Evolutionary conservation across 805 yeast species (phyloP), one percentile per base, ranked within the genome.

Genomic region (Yarrowia phangngaensis): DNA sequence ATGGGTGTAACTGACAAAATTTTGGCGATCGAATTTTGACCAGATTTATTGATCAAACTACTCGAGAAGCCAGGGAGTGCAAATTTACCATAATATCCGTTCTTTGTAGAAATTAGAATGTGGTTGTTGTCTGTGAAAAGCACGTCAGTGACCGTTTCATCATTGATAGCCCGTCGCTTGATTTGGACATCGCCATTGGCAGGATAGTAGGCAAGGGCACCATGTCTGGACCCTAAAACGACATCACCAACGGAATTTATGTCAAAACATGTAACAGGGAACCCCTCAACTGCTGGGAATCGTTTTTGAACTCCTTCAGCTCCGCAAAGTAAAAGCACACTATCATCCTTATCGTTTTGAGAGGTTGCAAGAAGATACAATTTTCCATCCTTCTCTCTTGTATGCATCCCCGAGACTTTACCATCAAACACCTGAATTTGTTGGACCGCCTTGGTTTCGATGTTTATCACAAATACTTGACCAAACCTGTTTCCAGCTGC

Each of bases 181-280:
- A 41, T 13, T 6, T 26, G 22, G 14, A 16, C 8, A 3, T 17
- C 13, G 2, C n/a, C 35, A 4, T n/a, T 1, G 12, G 15, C 22
- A 15, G 31, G 13, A n/a, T 20, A 20, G 13, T 2, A 12, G 5
- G 20, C 15, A 4, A 41, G 5, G 3, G 48, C 48, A 3, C 48
- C 48, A 11, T 20, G 30, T 14, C 48, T 11, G 2, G 48, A 41
- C 2, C 48, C 48, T 22, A 40, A 22, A 15, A 30, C 14, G 13
- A 28, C 35, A 16, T 41, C 13, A 15, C 22, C 35, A 2, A 0
- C 2, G 16, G 15, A 14, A 6, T n/a, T 26, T 2, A 41, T 15
- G 22, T 41, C 48, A n/a, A 41, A 41, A 9, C 35, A 29, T 15
- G 48, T 41, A 22, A 30, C 35, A n/a, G 48, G 48, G 8, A 41